Evolutionary conservation across 257 asterid species (phyloP), one percentile per base, ranked within the genome.

Genomic region (Verbena officinalis): DNA sequence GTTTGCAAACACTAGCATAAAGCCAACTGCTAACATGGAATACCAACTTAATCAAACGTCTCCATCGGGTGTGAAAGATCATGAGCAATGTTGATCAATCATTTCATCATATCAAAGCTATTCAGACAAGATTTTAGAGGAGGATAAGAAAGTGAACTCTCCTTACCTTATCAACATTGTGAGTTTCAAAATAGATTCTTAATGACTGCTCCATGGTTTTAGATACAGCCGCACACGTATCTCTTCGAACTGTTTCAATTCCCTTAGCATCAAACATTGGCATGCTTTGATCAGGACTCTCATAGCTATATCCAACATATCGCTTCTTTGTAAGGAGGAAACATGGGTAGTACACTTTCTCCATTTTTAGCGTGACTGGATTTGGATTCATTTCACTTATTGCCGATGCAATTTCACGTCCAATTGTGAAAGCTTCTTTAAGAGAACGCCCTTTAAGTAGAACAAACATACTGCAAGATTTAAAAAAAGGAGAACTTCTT

Each of bases 231-330:
- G 50, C 83, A 75, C 98, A 92, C n/a, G 97, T 85, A 77, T 92
- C 98, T 72, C 98, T 85, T 44, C 98, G 84, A 49, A 92, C 87
- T 7, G 97, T 92, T 86, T 92, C 98, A 53, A 87, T 89, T 39
- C 98, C 98, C 83, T 92, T 92, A 51, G 98, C 98, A 79, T 92
- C 97, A 77, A 92, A 92, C 58, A 61, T 77, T 31, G 98, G 97
- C 59, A 75, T 78, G 71, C 67, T 77, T 81, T 92, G 98, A 49
- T 77, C 90, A 51, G 91, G 83, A 72, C 77, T 89, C 84, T 92
- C 97, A 21, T 84, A 92, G 75, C 98, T 92, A 62, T 92, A 92
- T 59, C 98, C 98, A 74, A 90, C 97, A 65, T 92, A 92, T 46
- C 97, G 87, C 77, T 93, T 93, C 83, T 93, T 93, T 59, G 98